A percentile compares a stretch with the other conserved stretches of the same genome.
These are phyloP conservation scores for Breviolum minutum DNA, from an alignment of 73 alveolate species.

Conservation along the genomic window DNA sequence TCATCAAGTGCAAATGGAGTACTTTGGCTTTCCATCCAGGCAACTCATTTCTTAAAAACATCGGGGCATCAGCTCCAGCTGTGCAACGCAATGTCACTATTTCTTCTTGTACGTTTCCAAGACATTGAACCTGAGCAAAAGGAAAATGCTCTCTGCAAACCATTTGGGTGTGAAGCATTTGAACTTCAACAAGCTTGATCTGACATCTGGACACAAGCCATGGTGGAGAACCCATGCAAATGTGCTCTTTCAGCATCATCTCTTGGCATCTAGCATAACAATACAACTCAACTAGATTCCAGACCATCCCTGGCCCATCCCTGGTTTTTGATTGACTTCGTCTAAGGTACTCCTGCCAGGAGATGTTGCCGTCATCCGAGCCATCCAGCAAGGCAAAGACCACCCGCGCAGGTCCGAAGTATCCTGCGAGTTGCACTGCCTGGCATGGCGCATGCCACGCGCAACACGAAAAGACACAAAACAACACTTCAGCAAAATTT, in stretches of 20 bases:
- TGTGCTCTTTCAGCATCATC: too few relatives aligned
- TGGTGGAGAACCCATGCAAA: too few relatives aligned
- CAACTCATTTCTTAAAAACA: not conserved
- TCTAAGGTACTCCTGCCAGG: slow-evolving; percentile 27
- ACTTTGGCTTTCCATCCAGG: not conserved
- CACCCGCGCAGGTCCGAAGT: slow-evolving; percentile 81
- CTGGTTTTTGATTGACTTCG: not conserved
- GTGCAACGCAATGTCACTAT: not conserved
- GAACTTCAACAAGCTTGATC: too few relatives aligned
- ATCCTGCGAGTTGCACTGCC: slow-evolving; percentile 61
- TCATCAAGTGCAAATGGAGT: too few relatives aligned
- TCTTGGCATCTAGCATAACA: too few relatives aligned
- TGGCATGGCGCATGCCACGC: not conserved
- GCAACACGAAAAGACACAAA: not conserved
- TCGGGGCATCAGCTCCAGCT: not conserved
- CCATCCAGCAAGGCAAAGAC: slow-evolving; percentile 61
- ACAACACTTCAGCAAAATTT: not conserved
- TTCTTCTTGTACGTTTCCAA: slow-evolving; percentile 47
- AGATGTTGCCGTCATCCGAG: slow-evolving; percentile 42
- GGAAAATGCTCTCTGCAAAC: too few relatives aligned
- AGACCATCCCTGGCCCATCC: too few relatives aligned
- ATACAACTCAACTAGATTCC: too few relatives aligned
- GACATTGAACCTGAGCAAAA: slow-evolving; percentile 15
- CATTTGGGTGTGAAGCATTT: too few relatives aligned
- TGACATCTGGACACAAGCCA: too few relatives aligned